Base-by-base conservation (phyloP, 768 basidiomycete genomes). In the Agrocybe chaxingu region DNA sequence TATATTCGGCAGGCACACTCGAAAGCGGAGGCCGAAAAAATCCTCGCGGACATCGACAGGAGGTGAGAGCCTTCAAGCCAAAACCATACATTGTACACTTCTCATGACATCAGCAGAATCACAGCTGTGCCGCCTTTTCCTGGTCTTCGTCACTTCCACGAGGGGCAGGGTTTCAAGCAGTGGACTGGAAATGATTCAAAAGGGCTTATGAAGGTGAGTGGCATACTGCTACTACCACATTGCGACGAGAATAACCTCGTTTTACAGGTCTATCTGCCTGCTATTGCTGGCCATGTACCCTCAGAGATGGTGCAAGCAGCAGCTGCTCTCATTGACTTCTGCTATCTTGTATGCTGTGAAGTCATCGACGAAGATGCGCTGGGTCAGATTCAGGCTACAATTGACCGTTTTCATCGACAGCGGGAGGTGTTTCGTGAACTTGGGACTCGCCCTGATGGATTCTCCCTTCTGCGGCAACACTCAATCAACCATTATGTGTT, bases 111-210 rank as follows among this genome's bases (percentile, higher is more conserved):
- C 24, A 41, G 12, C 42, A 71, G 67, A 10, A 67, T 68, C 34
- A 58, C 67, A 2, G 62, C 56, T 1, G 60, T 59, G 0, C 59
- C 61, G 1, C 39, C 57, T 0, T 73, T 69, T 30, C 16, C 65
- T 0, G 65, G 65, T 0, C 57, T 70, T 0, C 43, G 56, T 4
- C 46, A 55, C 0, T 73, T 73, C 19, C 60, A 61, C 1, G 54
- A 71, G 29, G 69, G 70, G 0, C 42, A 48, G 0, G 49, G 55
- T 0, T 72, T 71, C 45, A 66, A 67, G 13, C 71, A 72, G 30
- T 73, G 72, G 72, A 73, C 70, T 0, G 63, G 70, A 3, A 51
- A 72, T 35, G 65, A 73, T 16, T 73, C 66, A 1, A 73, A 74
- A 30, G 68, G 60, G 0, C 47, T 73, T 4, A 73, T 73, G 67